Conservation (phyloP, 202 grass and related monocot species). For the Dendrocalamus latiflorus region DNA sequence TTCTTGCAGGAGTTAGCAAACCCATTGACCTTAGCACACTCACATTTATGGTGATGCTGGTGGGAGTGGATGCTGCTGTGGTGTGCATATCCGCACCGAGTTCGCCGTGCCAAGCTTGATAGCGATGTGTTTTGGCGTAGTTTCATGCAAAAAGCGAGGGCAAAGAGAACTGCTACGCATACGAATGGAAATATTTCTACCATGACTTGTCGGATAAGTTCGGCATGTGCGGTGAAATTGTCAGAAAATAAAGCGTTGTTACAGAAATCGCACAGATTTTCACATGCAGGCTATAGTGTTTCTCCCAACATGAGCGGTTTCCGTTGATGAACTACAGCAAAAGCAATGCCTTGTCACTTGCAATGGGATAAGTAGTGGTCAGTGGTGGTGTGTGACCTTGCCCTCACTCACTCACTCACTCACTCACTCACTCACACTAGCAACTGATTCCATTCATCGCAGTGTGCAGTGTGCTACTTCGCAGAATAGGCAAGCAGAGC, state of each 20-base stretch:
- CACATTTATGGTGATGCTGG: constrained; percentile 2
- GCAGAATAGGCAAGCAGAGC: background rate
- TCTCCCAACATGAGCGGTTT: background rate
- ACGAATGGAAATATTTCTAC: background rate
- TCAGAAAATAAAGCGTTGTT: background rate
- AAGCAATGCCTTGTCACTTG: background rate
- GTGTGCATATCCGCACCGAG: background rate
- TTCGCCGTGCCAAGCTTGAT: background rate
- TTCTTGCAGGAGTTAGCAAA: background rate
- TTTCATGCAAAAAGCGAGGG: background rate
- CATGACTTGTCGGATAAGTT: background rate
- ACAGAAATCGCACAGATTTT: background rate
- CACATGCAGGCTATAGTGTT: background rate
- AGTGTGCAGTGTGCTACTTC: background rate
- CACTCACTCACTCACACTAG: constrained; percentile 7
- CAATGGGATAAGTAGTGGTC: background rate
- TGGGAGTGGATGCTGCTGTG: background rate
- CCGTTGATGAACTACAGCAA: background rate
- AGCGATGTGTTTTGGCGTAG: no score
- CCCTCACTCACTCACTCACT: background rate
- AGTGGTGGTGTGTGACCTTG: constrained; percentile 26
- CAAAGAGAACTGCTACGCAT: background rate
- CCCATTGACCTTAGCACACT: background rate
- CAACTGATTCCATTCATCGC: constrained; percentile 3
- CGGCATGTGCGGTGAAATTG: background rate